A percentile compares a stretch with the other conserved stretches of the same genome.
Conservation (phyloP, 306 rosid species). For the Corylus avellana region DNA sequence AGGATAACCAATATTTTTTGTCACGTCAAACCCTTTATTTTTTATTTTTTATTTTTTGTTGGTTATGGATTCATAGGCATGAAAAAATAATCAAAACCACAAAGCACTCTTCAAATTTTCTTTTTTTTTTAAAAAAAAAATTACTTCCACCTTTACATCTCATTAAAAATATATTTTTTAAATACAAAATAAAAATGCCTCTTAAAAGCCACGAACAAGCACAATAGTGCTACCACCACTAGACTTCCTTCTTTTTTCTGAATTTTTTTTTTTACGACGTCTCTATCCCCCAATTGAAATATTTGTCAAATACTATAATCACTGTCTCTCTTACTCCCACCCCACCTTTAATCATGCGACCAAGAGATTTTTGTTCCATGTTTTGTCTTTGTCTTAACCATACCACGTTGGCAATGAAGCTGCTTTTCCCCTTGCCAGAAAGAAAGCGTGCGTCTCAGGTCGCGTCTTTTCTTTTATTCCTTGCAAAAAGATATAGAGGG, state of each 20-base stretch:
- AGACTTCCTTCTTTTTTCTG: neutral
- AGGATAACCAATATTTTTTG: no score
- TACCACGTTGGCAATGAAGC: neutral
- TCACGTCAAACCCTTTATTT: no score
- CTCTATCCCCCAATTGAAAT: conserved; percentile 22
- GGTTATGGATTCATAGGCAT: no score
- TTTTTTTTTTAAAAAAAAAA: no score
- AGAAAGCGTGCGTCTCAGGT: neutral
- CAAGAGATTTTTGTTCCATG: conserved; percentile 12
- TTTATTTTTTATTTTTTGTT: no score
- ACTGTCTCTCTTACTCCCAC: conserved; percentile 25
- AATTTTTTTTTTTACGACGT: neutral
- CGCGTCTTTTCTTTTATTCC: neutral
- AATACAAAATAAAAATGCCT: no score
- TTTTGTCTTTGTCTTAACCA: neutral
- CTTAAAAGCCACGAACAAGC: no score
- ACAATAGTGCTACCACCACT: conserved; percentile 39
- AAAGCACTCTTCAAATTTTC: no score
- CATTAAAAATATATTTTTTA: no score
- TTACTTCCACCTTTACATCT: no score
- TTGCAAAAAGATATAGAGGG: neutral
- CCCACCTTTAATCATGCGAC: conserved; percentile 21
- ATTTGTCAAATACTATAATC: conserved; percentile 34
- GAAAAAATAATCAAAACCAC: no score
- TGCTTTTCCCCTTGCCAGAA: neutral